A percentile compares a stretch with the other conserved stretches of the same genome.
Conservation (phyloP, 2,329 filamentous ascomycete genomes). For the Sporothrix pseudoabietina region DNA sequence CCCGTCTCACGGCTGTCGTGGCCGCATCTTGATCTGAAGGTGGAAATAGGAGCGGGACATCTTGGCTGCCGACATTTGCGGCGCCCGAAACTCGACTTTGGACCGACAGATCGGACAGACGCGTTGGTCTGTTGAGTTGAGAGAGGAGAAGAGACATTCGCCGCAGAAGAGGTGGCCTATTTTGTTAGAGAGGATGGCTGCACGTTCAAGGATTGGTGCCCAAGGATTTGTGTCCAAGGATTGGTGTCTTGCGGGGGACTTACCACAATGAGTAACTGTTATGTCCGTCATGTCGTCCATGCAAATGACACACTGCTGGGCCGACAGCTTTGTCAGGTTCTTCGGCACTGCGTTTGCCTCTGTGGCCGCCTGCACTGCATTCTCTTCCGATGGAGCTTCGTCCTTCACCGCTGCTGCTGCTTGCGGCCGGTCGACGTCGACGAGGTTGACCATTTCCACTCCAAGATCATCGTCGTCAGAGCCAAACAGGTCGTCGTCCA, state of each 20-base stretch:
- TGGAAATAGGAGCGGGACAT: slow-evolving; percentile 57
- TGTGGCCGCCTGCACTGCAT: too few species aligned
- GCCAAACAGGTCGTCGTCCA: slow-evolving; percentile 30
- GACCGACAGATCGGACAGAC: slow-evolving; percentile 66
- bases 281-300: slow-evolving; percentile 63
- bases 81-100: slow-evolving; percentile 50
- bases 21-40: slow-evolving; percentile 65
- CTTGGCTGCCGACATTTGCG: slow-evolving; percentile 45
- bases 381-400: not conserved
- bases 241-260: slow-evolving; percentile 37
- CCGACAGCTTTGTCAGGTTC: slow-evolving; percentile 54
- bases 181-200: not conserved
- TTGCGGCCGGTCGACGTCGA: slow-evolving; percentile 33
- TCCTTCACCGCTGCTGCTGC: not conserved
- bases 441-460: slow-evolving; percentile 45
- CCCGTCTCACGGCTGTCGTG: slow-evolving; percentile 56
- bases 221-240: not conserved
- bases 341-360: not conserved
- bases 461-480: slow-evolving; percentile 35
- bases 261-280: slow-evolving; percentile 69
- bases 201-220: not conserved
- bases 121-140: slow-evolving; percentile 57
- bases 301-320: slow-evolving; percentile 68
- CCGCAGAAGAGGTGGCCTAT: slow-evolving; percentile 67
- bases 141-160: slow-evolving; percentile 62